Percentiles rank a stretch among this genome's conserved stretches.
phyloP scores from a whole-genome alignment of 1,139 yeast species.

The Hansenula lynferdii region DNA sequence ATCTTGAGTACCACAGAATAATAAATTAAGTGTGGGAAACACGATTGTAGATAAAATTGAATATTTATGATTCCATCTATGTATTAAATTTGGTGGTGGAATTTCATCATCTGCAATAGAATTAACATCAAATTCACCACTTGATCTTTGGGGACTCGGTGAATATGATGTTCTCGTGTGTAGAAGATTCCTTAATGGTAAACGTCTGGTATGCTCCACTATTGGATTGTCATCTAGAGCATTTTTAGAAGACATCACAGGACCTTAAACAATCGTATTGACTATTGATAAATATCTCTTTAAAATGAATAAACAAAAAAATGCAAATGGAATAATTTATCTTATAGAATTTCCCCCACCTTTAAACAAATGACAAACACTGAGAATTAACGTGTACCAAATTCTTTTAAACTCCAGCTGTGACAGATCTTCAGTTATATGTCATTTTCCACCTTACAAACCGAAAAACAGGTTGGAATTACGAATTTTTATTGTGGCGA shows the following conservation, averaged over 20 bases:
- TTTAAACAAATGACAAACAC: too few species aligned
- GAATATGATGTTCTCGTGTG: constrained; percentile 7
- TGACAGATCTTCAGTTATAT: too few species aligned
- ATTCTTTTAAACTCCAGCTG: too few species aligned
- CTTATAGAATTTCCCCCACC: too few species aligned
- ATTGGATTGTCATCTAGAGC: constrained; percentile 9
- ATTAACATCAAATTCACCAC: not conserved
- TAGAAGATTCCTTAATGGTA: constrained; percentile 8
- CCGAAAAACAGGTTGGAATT: too few species aligned
- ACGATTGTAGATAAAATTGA: constrained; percentile 78
- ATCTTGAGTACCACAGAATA: constrained; percentile 93
- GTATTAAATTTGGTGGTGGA: constrained; percentile 36
- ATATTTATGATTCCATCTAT: constrained; percentile 70
- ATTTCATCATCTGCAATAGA: not conserved
- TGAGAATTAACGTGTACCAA: too few species aligned
- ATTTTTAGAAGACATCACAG: constrained; percentile 6
- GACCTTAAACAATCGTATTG: too few species aligned
- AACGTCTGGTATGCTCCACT: constrained; percentile 7
- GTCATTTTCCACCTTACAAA: too few species aligned
- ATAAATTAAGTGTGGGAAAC: constrained; percentile 48
- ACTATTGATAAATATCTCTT: too few species aligned
- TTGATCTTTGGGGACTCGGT: constrained; percentile 10
- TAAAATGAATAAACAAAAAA: too few species aligned
- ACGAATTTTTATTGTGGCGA: too few species aligned
- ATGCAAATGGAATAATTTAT: too few species aligned